Evolutionary conservation across 306 rosid species (phyloP), one percentile per base, ranked within the genome.

Genomic region (Abrus precatorius): DNA sequence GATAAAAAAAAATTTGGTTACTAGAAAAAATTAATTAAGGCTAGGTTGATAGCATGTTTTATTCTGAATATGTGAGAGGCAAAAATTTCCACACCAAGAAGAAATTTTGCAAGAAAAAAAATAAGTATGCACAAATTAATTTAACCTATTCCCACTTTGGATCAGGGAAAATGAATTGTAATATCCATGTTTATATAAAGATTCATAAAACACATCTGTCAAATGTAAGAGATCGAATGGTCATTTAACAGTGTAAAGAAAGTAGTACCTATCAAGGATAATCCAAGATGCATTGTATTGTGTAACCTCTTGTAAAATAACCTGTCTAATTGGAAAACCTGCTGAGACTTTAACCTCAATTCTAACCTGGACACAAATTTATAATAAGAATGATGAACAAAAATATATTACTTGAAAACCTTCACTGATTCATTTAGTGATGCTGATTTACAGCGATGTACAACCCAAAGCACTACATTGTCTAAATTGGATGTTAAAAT

Each of bases 341-440:
- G 95, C 90, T 8, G 79, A 80, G 52, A 91, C 78, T 78, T 86
- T 87, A 84, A 89, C 93, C 76, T 91, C 90, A 30, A 91, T 74
- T 74, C 73, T 82, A 75, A 91, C 85, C 95, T 91, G 86, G 45
- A 84, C 62, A 60, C 14, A 28, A 12, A 73, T 60, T 72, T 14
- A 20, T 14, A 41, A 3, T 7, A 41, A 65, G 50, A 9, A 14
- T 49, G 38, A 55, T 70, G 47, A 75, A 45, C 52, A 73, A 3
- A 59, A 29, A 59, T 29, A 4, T 13, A 11, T 9, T 29, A 9
- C 64, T 57, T 57, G 10, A 57, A 29, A 57, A 57, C 38, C 38
- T 29, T 57, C n/a, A 3, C 1, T 36, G 4, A 4, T 36, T 57
- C 6, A 0, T 3, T 30, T 3, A 27, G 13, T 57, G 0, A 57